Evolutionary conservation across 805 yeast species (phyloP).

Genomic region (Lipomyces yamanashiensis): DNA sequence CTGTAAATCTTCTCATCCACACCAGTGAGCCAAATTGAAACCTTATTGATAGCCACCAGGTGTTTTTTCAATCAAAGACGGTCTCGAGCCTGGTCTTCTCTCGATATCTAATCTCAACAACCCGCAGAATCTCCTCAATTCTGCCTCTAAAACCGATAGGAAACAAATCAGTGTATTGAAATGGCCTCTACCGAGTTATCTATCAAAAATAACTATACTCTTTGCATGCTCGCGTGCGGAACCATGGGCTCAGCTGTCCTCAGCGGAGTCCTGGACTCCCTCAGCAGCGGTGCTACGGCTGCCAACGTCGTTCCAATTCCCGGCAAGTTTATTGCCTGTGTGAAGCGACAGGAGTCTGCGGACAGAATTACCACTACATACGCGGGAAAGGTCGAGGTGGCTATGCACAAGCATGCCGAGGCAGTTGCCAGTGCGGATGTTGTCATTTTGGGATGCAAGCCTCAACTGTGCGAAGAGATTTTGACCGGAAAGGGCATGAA

Average conservation of each 20-base stretch:
- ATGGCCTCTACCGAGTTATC: background rate
- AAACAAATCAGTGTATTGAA: background rate
- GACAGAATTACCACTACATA: slow-evolving; percentile 55
- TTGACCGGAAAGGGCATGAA: slow-evolving; percentile 7
- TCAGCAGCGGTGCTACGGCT: slow-evolving; percentile 29
- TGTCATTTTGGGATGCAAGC: slow-evolving; percentile 85
- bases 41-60: slow-evolving; percentile 2
- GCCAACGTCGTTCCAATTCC: slow-evolving; percentile 58
- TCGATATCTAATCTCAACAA: too few relatives aligned
- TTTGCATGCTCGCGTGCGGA: slow-evolving; percentile 89
- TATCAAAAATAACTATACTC: slow-evolving; percentile 22
- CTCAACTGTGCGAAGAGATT: slow-evolving; percentile 71
- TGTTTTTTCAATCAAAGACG: background rate
- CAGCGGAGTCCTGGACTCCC: slow-evolving; percentile 68
- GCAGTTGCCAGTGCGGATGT: slow-evolving; percentile 72
- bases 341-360: slow-evolving; percentile 58
- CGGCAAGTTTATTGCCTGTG: slow-evolving; percentile 75
- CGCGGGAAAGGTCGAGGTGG: slow-evolving; percentile 57
- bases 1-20: background rate
- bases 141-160: too few relatives aligned
- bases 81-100: background rate
- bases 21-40: slow-evolving; percentile 5
- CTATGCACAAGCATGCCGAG: slow-evolving; percentile 53
- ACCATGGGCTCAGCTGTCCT: slow-evolving; percentile 94
- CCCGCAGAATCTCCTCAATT: too few relatives aligned